Conservation (phyloP, 352 stramenopile species). For the Pythium plurisporium region DNA sequence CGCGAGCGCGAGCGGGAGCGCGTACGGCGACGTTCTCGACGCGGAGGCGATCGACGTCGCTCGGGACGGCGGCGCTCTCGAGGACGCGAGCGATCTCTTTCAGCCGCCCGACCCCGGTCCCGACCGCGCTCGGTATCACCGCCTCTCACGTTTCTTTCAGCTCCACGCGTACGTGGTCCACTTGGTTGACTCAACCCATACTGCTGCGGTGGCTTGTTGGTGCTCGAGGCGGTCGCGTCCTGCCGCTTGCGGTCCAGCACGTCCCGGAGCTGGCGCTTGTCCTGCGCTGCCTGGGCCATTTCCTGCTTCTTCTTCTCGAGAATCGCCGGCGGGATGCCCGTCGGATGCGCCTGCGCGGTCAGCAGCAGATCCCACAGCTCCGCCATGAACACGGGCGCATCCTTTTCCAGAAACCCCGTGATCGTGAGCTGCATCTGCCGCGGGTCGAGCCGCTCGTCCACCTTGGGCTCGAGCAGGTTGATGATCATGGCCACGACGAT, state of each 20-base stretch:
- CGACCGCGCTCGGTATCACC: background rate
- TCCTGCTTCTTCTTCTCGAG: slow-evolving; percentile 91
- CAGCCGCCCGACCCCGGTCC: background rate
- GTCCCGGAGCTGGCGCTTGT: slow-evolving; percentile 56
- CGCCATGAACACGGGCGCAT: slow-evolving; percentile 75
- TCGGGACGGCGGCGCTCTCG: slow-evolving; percentile 13
- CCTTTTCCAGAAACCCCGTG: slow-evolving; percentile 90
- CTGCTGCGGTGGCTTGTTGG: background rate
- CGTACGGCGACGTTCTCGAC: background rate
- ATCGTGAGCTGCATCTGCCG: slow-evolving; percentile 86
- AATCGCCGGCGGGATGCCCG: slow-evolving; percentile 82
- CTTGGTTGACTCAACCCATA: slow-evolving; percentile 14
- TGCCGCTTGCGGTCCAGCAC: slow-evolving; percentile 52
- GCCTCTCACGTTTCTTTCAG: background rate
- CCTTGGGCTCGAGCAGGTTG: slow-evolving; percentile 80
- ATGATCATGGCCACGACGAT: slow-evolving; percentile 85
- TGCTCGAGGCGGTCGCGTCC: slow-evolving; percentile 10
- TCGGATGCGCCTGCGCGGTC: slow-evolving; percentile 83
- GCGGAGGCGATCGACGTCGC: slow-evolving; percentile 11
- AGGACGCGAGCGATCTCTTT: slow-evolving; percentile 3
- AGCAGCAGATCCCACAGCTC: slow-evolving; percentile 90
- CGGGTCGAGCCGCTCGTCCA: slow-evolving; percentile 72
- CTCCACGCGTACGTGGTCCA: background rate
- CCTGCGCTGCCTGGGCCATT: slow-evolving; percentile 50
- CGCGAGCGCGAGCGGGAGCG: slow-evolving; percentile 4